Evolutionary conservation across 2,329 filamentous ascomycete genomes (phyloP), one percentile per base, ranked within the genome.

Genomic region (Talaromyces sp.): DNA sequence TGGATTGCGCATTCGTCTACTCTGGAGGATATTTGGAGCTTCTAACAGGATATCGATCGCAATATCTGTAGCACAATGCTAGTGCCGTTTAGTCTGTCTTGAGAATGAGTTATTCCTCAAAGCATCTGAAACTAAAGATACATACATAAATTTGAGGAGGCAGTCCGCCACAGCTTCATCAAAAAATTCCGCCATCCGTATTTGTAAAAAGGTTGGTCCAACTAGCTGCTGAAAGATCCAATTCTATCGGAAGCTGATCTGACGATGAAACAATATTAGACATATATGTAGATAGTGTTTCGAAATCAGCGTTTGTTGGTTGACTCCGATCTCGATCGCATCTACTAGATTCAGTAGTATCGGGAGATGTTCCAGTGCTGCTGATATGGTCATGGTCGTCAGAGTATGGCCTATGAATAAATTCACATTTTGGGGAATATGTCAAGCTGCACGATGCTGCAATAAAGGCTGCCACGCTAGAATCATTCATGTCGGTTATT

Each of bases 11-110:
- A 63, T 13, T 22, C 61, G 8, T 24, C 16, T 35, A 19, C 39
- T 45, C 14, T 63, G 31, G 61, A 63, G 39, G 61, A 63, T 41
- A 22, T 37, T 14, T 63, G 61, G 61, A 58, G 50, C 22, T 63
- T 63, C 39, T 63, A 33, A 10, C 19, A 47, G 43, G n/a, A 13
- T 13, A 24, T 22, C 4, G 10, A 13, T 13, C 43, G 41, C 27
- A 43, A 43, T 19, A 43, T 43, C 41, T 19, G 41, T 43, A 43
- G 41, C n/a, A 19, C 14, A 43, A 22, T 22, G 43, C 43, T 13
- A 47, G 19, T 22, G 43, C 22, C 10, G 3, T 19, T 22, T 22
- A 47, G 11, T 3, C 43, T 47, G 19, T 10, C 9, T 7, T 5
- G 43, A 22, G 13, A 22, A 47, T 24, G n/a, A 47, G 13, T 47